Conservation (phyloP, 495 filamentous ascomycete genomes). For the Aspergillus bridgeri region DNA sequence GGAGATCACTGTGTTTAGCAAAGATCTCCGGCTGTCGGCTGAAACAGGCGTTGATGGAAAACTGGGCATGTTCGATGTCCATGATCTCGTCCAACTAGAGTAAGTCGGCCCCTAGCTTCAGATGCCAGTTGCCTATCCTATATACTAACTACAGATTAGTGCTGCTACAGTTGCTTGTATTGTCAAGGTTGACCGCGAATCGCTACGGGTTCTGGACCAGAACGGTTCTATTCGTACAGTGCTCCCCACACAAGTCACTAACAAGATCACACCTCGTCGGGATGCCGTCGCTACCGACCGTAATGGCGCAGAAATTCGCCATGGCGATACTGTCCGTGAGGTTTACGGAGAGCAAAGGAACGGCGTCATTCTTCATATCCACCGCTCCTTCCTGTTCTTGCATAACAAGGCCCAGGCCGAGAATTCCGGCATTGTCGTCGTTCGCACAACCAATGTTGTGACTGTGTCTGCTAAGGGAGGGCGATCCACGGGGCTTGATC, state of each 20-base stretch:
- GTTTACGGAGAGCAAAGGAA: slow-evolving; percentile 76
- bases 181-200: slow-evolving; percentile 92
- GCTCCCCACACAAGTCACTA: slow-evolving; percentile 85
- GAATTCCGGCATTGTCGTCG: slow-evolving; percentile 86
- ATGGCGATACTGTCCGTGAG: slow-evolving; percentile 90
- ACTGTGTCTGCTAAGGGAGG: slow-evolving; percentile 92
- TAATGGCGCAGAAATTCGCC: slow-evolving; percentile 87
- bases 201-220: slow-evolving; percentile 85
- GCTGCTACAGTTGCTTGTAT: slow-evolving; percentile 87
- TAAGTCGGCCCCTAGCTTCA: slow-evolving; percentile 35
- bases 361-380: slow-evolving; percentile 87
- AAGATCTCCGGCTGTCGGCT: slow-evolving; percentile 87
- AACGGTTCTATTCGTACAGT: slow-evolving; percentile 77
- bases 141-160: slow-evolving; percentile 42
- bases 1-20: slow-evolving; percentile 97
- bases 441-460: slow-evolving; percentile 76
- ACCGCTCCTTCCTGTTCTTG: slow-evolving; percentile 83
- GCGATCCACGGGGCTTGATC: slow-evolving; percentile 66
- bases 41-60: slow-evolving; percentile 80
- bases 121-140: not conserved
- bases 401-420: slow-evolving; percentile 80
- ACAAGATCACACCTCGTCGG: slow-evolving; percentile 74
- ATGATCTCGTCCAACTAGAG: slow-evolving; percentile 94
- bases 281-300: slow-evolving; percentile 88
- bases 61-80: slow-evolving; percentile 81